Percentiles rank a stretch among this genome's conserved stretches.
Evolutionary conservation across 352 stramenopile species (phyloP).

Genomic region (Peronospora farinosa): DNA sequence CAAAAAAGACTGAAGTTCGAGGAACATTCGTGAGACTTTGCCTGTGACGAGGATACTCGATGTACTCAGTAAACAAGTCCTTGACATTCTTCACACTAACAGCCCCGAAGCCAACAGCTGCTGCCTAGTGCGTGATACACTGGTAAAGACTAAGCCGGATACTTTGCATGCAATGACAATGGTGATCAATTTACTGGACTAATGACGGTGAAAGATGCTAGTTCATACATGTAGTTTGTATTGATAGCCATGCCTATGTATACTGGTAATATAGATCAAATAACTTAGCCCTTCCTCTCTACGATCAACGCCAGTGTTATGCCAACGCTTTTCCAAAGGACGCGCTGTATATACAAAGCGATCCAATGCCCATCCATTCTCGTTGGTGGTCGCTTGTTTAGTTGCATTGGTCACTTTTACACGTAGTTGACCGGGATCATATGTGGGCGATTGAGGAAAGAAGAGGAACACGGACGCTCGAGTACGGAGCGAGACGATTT

Average conservation of each 20-base stretch:
- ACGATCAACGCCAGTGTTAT: slow-evolving; percentile 2
- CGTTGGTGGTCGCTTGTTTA: neutral
- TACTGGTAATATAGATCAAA: slow-evolving; percentile 20
- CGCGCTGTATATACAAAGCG: slow-evolving; percentile 9
- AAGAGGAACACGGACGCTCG: slow-evolving; percentile 29
- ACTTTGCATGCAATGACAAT: neutral
- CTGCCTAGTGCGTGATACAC: slow-evolving; percentile 1
- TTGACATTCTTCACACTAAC: no score
- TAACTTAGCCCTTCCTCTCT: slow-evolving; percentile 22
- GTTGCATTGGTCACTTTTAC: slow-evolving; percentile 13
- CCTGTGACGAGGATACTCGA: no score
- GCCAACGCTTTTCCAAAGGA: slow-evolving; percentile 7
- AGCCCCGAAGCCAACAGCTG: no score
- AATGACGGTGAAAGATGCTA: neutral
- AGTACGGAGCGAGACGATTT: slow-evolving; percentile 9
- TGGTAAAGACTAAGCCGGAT: slow-evolving; percentile 7
- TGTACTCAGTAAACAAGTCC: no score
- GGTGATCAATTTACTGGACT: neutral
- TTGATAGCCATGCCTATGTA: slow-evolving; percentile 14
- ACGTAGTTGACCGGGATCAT: slow-evolving; percentile 50
- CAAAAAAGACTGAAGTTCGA: no score
- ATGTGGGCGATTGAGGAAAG: slow-evolving; percentile 29
- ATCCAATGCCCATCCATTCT: neutral
- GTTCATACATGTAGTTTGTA: slow-evolving; percentile 14
- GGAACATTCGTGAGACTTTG: no score